phyloP scores from a whole-genome alignment of 2,329 filamentous ascomycete genomes.

The Elsinoe necatrix region DNA sequence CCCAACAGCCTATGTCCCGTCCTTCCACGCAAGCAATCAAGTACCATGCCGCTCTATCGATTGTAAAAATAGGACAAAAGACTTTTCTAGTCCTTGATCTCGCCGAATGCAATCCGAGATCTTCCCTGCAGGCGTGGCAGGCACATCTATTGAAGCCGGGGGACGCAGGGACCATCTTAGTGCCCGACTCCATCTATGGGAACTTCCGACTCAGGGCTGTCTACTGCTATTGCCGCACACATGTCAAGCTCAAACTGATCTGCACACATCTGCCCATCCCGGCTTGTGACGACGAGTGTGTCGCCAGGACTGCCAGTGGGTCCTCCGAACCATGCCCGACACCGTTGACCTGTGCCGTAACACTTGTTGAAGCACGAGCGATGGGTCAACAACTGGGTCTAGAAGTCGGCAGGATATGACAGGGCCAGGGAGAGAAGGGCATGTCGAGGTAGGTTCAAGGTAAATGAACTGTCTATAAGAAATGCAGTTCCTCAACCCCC shows the following conservation, averaged over 20 bases:
- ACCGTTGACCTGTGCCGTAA: not conserved
- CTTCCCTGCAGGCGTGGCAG: conserved; percentile 4
- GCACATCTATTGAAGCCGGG: conserved; percentile 2
- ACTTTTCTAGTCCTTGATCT: not conserved
- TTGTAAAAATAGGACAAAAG: conserved; percentile 3
- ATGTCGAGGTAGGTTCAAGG: not conserved
- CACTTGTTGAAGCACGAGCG: not conserved
- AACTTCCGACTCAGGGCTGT: conserved; percentile 1
- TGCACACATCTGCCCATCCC: conserved; percentile 9
- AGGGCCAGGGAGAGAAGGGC: not conserved
- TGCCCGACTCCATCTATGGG: not conserved
- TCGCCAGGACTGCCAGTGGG: conserved; percentile 4
- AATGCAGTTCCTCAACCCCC: not conserved
- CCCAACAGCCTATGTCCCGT: not conserved
- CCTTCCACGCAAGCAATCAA: not conserved
- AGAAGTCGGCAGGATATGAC: not conserved
- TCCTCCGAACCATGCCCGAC: conserved; percentile 7
- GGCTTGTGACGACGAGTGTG: conserved; percentile 4
- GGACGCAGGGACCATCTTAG: not conserved
- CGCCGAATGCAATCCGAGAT: not conserved
- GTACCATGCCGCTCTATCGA: not conserved
- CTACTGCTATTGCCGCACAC: conserved; percentile 1
- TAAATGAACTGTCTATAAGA: conserved; percentile 3
- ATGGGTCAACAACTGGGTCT: conserved; percentile 3
- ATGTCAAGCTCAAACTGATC: conserved; percentile 6